Percentiles rank a stretch among this genome's conserved stretches.
These are phyloP conservation scores for Aspergillus sp. DNA, from an alignment of 2,329 filamentous ascomycete genomes.

Conservation along the genomic window DNA sequence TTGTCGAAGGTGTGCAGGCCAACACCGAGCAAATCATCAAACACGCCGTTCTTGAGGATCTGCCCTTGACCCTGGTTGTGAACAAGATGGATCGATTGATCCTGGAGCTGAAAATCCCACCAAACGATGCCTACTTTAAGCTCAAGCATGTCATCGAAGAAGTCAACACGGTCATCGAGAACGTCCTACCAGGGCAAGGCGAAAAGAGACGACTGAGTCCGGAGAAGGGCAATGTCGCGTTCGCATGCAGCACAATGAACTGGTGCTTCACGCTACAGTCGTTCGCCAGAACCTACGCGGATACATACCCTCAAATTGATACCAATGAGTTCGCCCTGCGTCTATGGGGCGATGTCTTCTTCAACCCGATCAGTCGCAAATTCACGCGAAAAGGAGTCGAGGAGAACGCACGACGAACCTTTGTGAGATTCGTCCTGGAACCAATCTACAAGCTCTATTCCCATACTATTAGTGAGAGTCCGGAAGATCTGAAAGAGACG, in stretches of 20 bases:
- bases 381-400: conserved; percentile 85
- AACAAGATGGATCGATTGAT: conserved; percentile 98
- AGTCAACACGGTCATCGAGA: conserved; percentile 92
- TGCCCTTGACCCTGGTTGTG: conserved; percentile 81
- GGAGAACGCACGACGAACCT: conserved; percentile 71
- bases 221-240: conserved; percentile 96
- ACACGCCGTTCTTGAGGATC: conserved; percentile 80
- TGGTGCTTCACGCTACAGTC: conserved; percentile 95
- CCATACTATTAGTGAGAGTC: conserved; percentile 84
- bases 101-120: conserved; percentile 85
- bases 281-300: conserved; percentile 93
- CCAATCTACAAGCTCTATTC: conserved; percentile 97
- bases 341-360: conserved; percentile 95
- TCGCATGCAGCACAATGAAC: conserved; percentile 84
- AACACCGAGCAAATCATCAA: conserved; percentile 97
- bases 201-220: conserved; percentile 77
- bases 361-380: conserved; percentile 79
- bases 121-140: conserved; percentile 96
- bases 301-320: conserved; percentile 76
- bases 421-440: conserved; percentile 90
- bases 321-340: conserved; percentile 72
- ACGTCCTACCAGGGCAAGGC: conserved; percentile 70
- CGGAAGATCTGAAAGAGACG: conserved; percentile 72
- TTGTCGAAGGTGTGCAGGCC: conserved; percentile 97
- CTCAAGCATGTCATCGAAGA: conserved; percentile 97